phyloP scores from a whole-genome alignment of 1,284 basidiomycete species.

The Apiotrichum veenhuisii region DNA sequence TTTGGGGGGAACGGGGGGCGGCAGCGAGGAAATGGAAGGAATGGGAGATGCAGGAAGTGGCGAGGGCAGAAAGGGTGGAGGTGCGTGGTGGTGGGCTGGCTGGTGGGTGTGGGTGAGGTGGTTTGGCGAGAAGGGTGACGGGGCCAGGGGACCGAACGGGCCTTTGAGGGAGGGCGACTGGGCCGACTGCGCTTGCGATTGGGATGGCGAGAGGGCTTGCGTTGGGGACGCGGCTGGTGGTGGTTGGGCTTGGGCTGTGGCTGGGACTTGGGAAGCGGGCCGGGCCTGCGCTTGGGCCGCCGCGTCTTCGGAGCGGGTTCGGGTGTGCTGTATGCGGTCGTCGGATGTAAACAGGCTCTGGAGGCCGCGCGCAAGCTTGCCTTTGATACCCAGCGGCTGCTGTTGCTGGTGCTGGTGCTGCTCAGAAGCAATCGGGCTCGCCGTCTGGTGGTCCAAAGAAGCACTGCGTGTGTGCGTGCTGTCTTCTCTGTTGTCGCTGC shows the following conservation, averaged over 20 bases:
- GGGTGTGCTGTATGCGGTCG: not conserved
- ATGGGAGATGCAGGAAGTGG: not conserved
- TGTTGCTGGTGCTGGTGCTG: not conserved
- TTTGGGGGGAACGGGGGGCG: slow-evolving; percentile 1
- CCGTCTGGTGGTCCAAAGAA: too few relatives aligned
- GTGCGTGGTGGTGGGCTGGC: too few relatives aligned
- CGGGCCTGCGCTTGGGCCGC: not conserved
- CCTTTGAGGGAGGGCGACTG: too few relatives aligned
- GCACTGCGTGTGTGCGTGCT: too few relatives aligned
- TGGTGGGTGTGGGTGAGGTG: too few relatives aligned
- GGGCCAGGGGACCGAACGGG: too few relatives aligned
- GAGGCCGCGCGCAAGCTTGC: not conserved
- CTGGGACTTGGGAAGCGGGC: not conserved
- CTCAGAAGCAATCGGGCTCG: not conserved
- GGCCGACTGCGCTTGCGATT: too few relatives aligned
- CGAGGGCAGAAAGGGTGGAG: not conserved
- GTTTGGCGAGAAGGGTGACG: too few relatives aligned
- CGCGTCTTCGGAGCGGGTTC: not conserved
- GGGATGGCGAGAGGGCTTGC: too few relatives aligned
- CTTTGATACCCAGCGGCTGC: not conserved
- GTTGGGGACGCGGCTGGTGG: too few relatives aligned
- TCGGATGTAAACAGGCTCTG: not conserved
- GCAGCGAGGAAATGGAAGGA: not conserved
- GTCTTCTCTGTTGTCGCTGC: not conserved
- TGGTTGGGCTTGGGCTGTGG: too few relatives aligned